Evolutionary conservation across 345 rosid species (phyloP), one percentile per base, ranked within the genome.

Genomic region (Gossypium stocksii): DNA sequence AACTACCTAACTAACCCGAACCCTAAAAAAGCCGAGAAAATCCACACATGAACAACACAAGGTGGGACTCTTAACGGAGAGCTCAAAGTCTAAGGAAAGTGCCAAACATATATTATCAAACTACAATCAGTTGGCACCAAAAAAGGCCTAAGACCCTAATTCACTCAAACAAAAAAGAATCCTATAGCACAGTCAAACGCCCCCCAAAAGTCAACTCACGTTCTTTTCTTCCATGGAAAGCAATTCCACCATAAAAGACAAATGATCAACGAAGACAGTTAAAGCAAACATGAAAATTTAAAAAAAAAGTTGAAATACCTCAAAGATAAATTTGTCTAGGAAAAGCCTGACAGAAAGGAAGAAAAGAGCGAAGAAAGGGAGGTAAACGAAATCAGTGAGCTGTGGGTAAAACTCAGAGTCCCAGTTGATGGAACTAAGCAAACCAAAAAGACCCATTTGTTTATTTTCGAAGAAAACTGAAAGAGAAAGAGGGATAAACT

Each of bases 301-400:
- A 3, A 4, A 19, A 10, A 51, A 1, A n/a, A n/a, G 6, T 38
- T 38, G 58, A 17, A 7, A 9, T n/a, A 66, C 70, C 70, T 66
- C 70, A 45, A 45, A 66, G n/a, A 45, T n/a, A 45, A 66, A 20
- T 12, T 66, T 66, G 70, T 66, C 54, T 4, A 66, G 54, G 54
- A 45, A 45, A 66, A 66, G 12, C 70, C 70, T 20, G 38, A 66
- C 4, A 66, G 54, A 3, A 66, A 29, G 70, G 54, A 66, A 66
- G 53, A 66, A 41, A 45, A 66, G n/a, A 45, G 34, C 70, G 13
- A 66, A 66, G n/a, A 66, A 66, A 66, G 70, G 70, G 25, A 66
- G 17, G 54, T 20, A 12, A n/a, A 66, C 3, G 54, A 66, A 66
- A 66, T 66, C 70, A 13, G 14, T 45, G 70, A 66, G 34, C 22